Evolutionary conservation across 2,329 filamentous ascomycete genomes (phyloP).

Genomic region (Epicoccum nigrum): DNA sequence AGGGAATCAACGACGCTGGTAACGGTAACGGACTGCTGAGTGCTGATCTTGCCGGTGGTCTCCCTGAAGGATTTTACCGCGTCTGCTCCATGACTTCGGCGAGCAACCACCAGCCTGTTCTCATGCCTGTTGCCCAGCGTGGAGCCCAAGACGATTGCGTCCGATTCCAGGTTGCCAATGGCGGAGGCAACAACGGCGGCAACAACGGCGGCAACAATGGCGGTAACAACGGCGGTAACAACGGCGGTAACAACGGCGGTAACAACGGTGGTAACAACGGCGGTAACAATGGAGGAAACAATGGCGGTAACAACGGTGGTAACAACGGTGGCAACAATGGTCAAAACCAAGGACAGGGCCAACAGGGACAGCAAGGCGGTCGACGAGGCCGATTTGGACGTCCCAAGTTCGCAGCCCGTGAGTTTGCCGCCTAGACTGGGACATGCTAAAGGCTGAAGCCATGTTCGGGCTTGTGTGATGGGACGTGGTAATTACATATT

Average conservation of each 20-base stretch:
- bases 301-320: slow-evolving; percentile 7
- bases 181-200: slow-evolving; percentile 16
- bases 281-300: not conserved
- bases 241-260: slow-evolving; percentile 6
- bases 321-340: slow-evolving; percentile 4
- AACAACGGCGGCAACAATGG: slow-evolving; percentile 11
- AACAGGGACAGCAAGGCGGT: slow-evolving; percentile 19
- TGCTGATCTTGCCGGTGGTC: slow-evolving; percentile 54
- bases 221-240: slow-evolving; percentile 7
- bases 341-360: slow-evolving; percentile 2
- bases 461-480: slow-evolving; percentile 12
- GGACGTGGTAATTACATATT: slow-evolving; percentile 39
- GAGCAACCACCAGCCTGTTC: slow-evolving; percentile 62
- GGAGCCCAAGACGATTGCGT: slow-evolving; percentile 62
- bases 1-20: slow-evolving; percentile 62
- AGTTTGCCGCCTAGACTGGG: slow-evolving; percentile 39
- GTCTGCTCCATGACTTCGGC: slow-evolving; percentile 60
- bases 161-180: slow-evolving; percentile 53
- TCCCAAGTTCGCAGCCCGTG: slow-evolving; percentile 40
- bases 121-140: slow-evolving; percentile 64
- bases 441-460: not conserved
- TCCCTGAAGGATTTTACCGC: slow-evolving; percentile 57
- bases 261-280: not conserved
- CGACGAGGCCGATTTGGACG: slow-evolving; percentile 33
- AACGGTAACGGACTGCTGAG: slow-evolving; percentile 55